Conservation (phyloP, 768 basidiomycete genomes). For the Lyophyllum shimeji region DNA sequence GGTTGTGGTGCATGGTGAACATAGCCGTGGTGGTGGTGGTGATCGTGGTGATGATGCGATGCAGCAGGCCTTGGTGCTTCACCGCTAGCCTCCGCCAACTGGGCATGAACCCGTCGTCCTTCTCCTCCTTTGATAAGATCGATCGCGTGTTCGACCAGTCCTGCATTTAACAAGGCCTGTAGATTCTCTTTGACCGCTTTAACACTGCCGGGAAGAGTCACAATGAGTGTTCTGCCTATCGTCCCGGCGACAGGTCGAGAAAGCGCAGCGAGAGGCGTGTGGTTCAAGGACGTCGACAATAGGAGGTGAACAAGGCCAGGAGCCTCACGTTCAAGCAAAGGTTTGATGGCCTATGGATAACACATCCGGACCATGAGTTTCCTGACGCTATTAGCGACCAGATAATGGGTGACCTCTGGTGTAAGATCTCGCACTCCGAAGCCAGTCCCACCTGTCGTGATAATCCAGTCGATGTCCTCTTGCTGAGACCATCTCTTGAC, state of each 20-base stretch:
- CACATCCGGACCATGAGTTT: background rate
- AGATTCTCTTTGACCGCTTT: conserved; percentile 85
- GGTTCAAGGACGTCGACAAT: conserved; percentile 62
- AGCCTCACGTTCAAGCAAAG: conserved; percentile 64
- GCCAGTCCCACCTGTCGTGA: conserved; percentile 88
- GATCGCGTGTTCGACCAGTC: conserved; percentile 68
- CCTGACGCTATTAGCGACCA: background rate
- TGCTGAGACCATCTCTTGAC: conserved; percentile 47
- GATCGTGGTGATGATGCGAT: conserved; percentile 35
- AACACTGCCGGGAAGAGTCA: conserved; percentile 83
- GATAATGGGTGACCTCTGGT: conserved; percentile 60
- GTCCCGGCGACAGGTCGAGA: conserved; percentile 84
- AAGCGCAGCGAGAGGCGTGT: conserved; percentile 80
- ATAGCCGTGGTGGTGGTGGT: conserved; percentile 30
- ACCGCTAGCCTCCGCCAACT: conserved; percentile 34
- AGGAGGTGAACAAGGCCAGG: conserved; percentile 78
- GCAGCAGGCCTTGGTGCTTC: conserved; percentile 24
- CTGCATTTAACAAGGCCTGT: conserved; percentile 54
- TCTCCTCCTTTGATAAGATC: conserved; percentile 70
- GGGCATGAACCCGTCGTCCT: conserved; percentile 57
- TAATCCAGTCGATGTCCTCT: conserved; percentile 63
- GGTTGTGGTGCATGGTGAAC: conserved; percentile 50
- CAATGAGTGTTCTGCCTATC: conserved; percentile 60
- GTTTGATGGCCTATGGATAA: conserved; percentile 50
- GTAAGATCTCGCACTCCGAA: conserved; percentile 81